A percentile compares a stretch with the other conserved stretches of the same genome.
phyloP scores from a whole-genome alignment of 2,329 filamentous ascomycete species.

The Epichloe gansuensis region DNA sequence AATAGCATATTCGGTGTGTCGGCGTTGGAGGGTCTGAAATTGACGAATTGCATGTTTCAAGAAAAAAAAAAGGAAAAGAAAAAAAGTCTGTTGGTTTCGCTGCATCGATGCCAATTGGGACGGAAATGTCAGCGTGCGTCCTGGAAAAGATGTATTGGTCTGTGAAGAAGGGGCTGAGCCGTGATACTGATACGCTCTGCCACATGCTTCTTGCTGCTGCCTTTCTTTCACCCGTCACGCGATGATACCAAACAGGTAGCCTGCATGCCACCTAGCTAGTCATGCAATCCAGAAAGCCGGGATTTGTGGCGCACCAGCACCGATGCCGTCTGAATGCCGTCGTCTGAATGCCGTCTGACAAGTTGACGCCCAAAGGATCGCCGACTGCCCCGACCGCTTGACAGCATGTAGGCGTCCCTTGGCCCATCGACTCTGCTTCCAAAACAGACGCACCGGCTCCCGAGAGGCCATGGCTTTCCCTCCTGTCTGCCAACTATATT shows the following conservation, averaged over 20 bases:
- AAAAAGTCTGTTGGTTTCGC: not conserved
- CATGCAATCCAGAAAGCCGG: not conserved
- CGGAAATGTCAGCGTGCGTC: no score
- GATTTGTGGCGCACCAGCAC: not conserved
- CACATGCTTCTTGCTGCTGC: not conserved
- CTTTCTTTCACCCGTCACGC: no score
- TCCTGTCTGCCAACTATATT: not conserved
- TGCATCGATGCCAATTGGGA: no score
- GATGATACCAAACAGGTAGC: not conserved
- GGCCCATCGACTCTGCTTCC: not conserved
- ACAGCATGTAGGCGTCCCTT: not conserved
- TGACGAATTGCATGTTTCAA: not conserved
- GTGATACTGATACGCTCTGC: no score
- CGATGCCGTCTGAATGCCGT: not conserved
- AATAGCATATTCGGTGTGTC: not conserved
- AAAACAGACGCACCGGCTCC: not conserved
- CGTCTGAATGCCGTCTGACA: not conserved
- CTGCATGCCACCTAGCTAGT: not conserved
- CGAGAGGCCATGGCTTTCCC: not conserved
- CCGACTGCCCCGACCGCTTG: no score
- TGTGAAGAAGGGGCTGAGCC: no score
- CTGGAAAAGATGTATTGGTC: no score
- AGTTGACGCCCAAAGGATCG: not conserved
- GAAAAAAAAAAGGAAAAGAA: no score
- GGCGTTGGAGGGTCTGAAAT: not conserved